Conservation (phyloP, 148 eudicot species). For the Arbutus unedo region DNA sequence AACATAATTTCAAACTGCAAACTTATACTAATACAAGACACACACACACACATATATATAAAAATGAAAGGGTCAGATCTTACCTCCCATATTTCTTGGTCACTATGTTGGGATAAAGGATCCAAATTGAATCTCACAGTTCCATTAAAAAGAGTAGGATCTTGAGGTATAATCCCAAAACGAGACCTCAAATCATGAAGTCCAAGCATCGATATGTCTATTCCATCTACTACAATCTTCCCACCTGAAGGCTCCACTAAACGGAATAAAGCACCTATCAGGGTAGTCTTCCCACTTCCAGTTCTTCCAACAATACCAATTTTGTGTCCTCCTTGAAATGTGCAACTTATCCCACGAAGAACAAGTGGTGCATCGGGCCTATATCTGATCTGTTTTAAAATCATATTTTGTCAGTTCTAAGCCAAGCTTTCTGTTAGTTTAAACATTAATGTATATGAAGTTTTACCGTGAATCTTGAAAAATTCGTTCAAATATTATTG, state of each 20-base stretch:
- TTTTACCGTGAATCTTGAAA: not conserved
- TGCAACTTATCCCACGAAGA: constrained; percentile 14
- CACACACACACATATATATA: too few species aligned
- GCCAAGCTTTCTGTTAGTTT: not conserved
- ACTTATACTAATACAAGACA: not conserved
- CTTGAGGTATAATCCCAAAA: constrained; percentile 25
- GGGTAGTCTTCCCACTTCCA: constrained; percentile 26
- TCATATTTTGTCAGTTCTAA: not conserved
- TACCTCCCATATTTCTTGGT: constrained; percentile 27
- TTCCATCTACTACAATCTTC: constrained; percentile 16
- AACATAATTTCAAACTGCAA: not conserved
- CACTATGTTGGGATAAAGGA: constrained; percentile 12
- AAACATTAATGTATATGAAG: not conserved
- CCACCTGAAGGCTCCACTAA: constrained; percentile 20
- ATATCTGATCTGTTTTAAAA: constrained; percentile 18
- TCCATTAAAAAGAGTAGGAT: constrained; percentile 24
- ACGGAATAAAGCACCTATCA: constrained; percentile 18
- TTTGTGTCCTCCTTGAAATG: constrained; percentile 15
- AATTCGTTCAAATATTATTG: not conserved
- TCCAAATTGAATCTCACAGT: constrained; percentile 21
- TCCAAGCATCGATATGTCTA: constrained; percentile 19
- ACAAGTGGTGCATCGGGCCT: constrained; percentile 13
- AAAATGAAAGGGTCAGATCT: not conserved
- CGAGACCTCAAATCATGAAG: constrained; percentile 26
- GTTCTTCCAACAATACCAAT: constrained; percentile 25